phyloP scores from a whole-genome alignment of 2,329 filamentous ascomycete genomes.

The Fusarium dlaminii region DNA sequence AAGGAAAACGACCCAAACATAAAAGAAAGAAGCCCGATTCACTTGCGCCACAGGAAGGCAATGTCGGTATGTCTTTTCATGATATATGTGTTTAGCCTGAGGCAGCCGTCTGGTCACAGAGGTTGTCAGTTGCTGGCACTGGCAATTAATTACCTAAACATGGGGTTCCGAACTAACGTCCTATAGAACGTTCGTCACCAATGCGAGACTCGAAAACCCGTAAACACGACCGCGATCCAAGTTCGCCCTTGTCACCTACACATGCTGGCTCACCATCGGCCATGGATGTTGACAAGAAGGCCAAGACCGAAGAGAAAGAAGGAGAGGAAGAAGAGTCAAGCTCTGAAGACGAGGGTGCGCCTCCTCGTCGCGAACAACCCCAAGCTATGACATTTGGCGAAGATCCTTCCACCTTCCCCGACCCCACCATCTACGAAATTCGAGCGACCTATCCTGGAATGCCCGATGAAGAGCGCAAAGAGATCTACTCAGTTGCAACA shows the following conservation, averaged over 20 bases:
- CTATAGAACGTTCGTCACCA: conserved; percentile 63
- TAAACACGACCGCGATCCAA: conserved; percentile 63
- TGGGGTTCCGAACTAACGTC: conserved; percentile 18
- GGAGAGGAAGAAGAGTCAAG: conserved; percentile 54
- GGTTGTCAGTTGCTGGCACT: conserved; percentile 12
- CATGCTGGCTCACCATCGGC: conserved; percentile 60
- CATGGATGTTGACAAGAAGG: conserved; percentile 69
- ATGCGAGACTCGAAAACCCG: conserved; percentile 60
- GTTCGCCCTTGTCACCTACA: conserved; percentile 68
- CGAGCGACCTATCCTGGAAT: conserved; percentile 77
- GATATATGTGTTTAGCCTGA: neutral
- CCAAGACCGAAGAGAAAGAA: conserved; percentile 47
- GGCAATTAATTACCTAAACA: neutral
- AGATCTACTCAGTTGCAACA: conserved; percentile 85
- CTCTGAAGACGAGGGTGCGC: conserved; percentile 68
- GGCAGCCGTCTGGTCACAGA: neutral
- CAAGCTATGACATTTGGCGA: conserved; percentile 91
- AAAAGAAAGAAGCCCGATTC: conserved; percentile 81
- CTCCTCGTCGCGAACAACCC: conserved; percentile 71
- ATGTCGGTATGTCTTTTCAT: conserved; percentile 42
- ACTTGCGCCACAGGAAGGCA: conserved; percentile 60
- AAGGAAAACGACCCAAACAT: conserved; percentile 70
- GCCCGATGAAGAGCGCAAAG: conserved; percentile 84
- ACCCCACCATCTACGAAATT: conserved; percentile 96
- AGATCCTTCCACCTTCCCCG: conserved; percentile 88